phyloP scores from a whole-genome alignment of 805 yeast genomes.

The Wickerhamiella bombiphila region DNA sequence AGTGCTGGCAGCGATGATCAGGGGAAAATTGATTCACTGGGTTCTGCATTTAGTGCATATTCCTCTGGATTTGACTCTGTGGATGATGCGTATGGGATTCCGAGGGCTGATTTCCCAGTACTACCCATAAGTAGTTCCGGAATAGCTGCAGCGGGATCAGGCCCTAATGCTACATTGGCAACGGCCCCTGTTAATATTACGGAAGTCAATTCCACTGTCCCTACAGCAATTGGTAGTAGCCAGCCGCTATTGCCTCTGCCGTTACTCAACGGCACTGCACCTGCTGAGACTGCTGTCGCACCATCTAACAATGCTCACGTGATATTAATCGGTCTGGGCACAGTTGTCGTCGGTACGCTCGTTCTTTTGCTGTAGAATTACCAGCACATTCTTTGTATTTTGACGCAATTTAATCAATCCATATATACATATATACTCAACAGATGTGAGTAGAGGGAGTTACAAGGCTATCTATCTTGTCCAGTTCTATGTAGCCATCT shows the following conservation, averaged over 20 bases:
- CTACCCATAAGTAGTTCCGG: no score
- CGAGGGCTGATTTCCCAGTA: slow-evolving; percentile 3
- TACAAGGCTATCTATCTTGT: neutral
- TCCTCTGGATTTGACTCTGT: slow-evolving; percentile 8
- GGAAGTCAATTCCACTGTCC: no score
- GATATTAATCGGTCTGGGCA: slow-evolving; percentile 11
- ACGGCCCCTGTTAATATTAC: no score
- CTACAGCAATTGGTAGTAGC: no score
- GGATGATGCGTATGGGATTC: slow-evolving; percentile 7
- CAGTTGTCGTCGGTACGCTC: slow-evolving; percentile 9
- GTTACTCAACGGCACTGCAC: no score
- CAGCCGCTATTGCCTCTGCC: no score
- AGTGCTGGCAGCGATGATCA: slow-evolving; percentile 10
- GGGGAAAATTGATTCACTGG: slow-evolving; percentile 6
- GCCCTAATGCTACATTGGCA: no score
- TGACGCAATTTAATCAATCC: neutral
- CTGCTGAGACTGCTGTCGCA: no score
- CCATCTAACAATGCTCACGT: no score
- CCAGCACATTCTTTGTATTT: no score
- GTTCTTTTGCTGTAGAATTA: slow-evolving; percentile 9
- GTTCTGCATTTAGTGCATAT: slow-evolving; percentile 6
- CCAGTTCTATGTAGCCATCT: no score
- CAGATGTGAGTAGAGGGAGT: neutral
- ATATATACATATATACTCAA: neutral
- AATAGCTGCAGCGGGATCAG: no score